Evolutionary conservation across 257 asterid genomes (phyloP).

Genomic region (Dorcoceras hygrometricum): DNA sequence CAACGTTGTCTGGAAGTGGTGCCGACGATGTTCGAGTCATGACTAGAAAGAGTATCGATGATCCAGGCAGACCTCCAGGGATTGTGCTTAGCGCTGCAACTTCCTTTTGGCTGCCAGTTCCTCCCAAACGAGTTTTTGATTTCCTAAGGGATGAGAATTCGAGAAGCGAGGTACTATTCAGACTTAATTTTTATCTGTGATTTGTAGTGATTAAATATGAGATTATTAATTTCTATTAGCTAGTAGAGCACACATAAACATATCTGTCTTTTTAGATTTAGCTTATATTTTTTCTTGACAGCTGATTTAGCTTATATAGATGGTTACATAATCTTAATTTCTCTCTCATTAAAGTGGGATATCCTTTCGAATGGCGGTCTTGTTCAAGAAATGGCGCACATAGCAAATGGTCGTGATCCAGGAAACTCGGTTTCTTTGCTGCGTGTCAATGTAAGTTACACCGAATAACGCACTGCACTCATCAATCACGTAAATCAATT

Average conservation of each 20-base stretch:
- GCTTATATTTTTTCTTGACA: no score
- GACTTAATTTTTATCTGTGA: not conserved
- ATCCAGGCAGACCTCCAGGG: slow-evolving; percentile 62
- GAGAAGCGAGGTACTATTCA: slow-evolving; percentile 42
- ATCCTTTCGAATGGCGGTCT: slow-evolving; percentile 50
- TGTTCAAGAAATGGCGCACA: slow-evolving; percentile 59
- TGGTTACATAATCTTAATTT: not conserved
- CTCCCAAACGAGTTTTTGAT: slow-evolving; percentile 47
- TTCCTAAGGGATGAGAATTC: slow-evolving; percentile 53
- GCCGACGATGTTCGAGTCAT: slow-evolving; percentile 54
- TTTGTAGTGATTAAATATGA: no score
- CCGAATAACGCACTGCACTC: not conserved
- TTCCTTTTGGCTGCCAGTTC: slow-evolving; percentile 57
- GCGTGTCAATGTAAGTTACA: slow-evolving; percentile 42
- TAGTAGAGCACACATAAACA: not conserved
- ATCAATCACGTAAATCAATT: no score
- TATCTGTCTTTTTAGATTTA: not conserved
- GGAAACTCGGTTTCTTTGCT: slow-evolving; percentile 47
- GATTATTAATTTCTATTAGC: not conserved
- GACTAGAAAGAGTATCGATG: slow-evolving; percentile 56
- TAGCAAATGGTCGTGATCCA: slow-evolving; percentile 54
- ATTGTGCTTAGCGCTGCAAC: slow-evolving; percentile 61
- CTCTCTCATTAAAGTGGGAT: slow-evolving; percentile 41
- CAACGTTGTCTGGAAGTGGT: slow-evolving; percentile 48
- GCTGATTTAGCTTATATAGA: not conserved